Evolutionary conservation across 2,329 filamentous ascomycete species (phyloP).

Genomic region (Mycogone perniciosa): DNA sequence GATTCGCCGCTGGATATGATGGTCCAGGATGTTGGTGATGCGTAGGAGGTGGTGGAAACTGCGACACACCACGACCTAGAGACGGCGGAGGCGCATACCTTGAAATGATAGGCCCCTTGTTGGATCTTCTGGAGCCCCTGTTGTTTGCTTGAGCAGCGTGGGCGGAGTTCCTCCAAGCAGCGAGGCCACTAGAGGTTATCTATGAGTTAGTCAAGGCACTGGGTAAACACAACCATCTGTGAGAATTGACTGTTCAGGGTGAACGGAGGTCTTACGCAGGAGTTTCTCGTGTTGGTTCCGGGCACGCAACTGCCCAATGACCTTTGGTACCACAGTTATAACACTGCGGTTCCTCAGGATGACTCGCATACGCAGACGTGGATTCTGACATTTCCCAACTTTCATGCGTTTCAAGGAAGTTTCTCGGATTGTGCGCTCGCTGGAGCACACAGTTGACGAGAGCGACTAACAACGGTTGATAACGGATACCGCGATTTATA

Average conservation of each 20-base stretch:
- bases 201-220: slow-evolving; percentile 1
- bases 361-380: slow-evolving; percentile 22
- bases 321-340: slow-evolving; percentile 48
- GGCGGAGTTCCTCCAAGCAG: slow-evolving; percentile 31
- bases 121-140: slow-evolving; percentile 27
- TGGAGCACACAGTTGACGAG: not conserved
- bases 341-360: slow-evolving; percentile 36
- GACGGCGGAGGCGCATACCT: slow-evolving; percentile 27
- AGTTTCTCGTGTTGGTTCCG: slow-evolving; percentile 40
- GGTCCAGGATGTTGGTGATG: slow-evolving; percentile 20
- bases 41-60: slow-evolving; percentile 21
- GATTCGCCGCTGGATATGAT: slow-evolving; percentile 20
- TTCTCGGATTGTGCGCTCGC: too few relatives aligned
- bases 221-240: not conserved
- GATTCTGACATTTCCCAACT: slow-evolving; percentile 24
- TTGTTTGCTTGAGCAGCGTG: slow-evolving; percentile 19
- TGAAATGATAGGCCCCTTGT: slow-evolving; percentile 30
- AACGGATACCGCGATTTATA: not conserved
- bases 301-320: slow-evolving; percentile 49
- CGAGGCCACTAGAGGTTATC: slow-evolving; percentile 26
- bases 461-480: not conserved
- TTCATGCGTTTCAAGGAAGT: too few relatives aligned
- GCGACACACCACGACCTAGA: slow-evolving; percentile 11
- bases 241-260: not conserved
- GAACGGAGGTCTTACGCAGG: slow-evolving; percentile 40